Base-by-base conservation (phyloP, 768 basidiomycete species). In the Mycena alexandri region DNA sequence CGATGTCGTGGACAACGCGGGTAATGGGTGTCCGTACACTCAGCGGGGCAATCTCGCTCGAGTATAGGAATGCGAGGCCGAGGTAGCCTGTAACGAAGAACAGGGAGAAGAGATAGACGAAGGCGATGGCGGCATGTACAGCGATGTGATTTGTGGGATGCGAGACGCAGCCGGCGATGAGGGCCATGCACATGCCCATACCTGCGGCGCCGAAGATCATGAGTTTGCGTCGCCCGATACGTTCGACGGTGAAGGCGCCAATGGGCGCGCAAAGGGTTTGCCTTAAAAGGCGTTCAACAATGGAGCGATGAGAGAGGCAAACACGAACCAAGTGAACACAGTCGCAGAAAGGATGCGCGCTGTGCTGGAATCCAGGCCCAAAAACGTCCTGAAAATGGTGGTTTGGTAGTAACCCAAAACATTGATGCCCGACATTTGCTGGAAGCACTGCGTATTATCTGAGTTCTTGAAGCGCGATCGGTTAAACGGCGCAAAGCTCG, bases 371-470 rank as follows among this genome's bases (percentile, higher is more conserved):
- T 68, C 63, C 24, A 71, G 70, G 1, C 50, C 55, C 16, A 71
- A 44, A 38, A 64, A 71, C 14, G 58, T 68, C 41, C 52, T 42
- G 63, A 71, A 71, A 3, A 71, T 61, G 10, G 70, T 71, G 1
- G 70, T 61, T 50, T 71, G 70, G 44, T 71, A 71, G 62, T 44
- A 71, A 22, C 70, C 66, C 4, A 68, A 66, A 6, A 71, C 63
- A n/a, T 71, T 71, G 54, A 71, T 71, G 22, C 70, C 70, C 16
- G 47, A 57, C 70, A 71, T 71, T 56, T 71, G 70, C 63, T 71
- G 70, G 54, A 68, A 67, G 48, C 65, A 71, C 41, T 71, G 70
- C 14, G 59, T 54, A 7, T n/a, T n/a, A n/a, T n/a, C n/a, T n/a
- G n/a, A n/a, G n/a, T n/a, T n/a, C n/a, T n/a, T n/a, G n/a, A n/a